phyloP scores from a whole-genome alignment of 768 basidiomycete genomes.

The Lactifluus piperatus region DNA sequence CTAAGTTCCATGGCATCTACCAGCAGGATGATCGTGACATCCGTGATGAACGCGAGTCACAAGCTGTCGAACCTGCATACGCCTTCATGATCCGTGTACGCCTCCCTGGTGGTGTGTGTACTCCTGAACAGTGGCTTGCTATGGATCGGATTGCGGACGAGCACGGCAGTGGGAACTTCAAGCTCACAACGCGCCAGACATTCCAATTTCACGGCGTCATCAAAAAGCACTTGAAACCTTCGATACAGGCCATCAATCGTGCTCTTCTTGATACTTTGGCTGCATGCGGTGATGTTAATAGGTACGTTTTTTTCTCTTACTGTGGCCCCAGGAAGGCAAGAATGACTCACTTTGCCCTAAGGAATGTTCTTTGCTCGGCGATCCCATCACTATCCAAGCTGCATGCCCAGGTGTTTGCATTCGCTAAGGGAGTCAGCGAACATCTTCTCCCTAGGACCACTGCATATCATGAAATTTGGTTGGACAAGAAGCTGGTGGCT shows the following conservation, averaged over 20 bases:
- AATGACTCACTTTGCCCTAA: slow-evolving; percentile 27
- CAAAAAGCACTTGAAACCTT: slow-evolving; percentile 91
- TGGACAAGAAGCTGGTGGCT: slow-evolving; percentile 93
- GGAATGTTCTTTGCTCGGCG: slow-evolving; percentile 86
- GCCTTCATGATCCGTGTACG: slow-evolving; percentile 98
- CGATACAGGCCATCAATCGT: slow-evolving; percentile 94
- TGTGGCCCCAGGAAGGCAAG: neutral
- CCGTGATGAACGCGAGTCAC: slow-evolving; percentile 87
- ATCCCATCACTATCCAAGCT: slow-evolving; percentile 82
- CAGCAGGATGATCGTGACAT: slow-evolving; percentile 99
- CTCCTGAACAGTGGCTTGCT: slow-evolving; percentile 84
- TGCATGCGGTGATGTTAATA: slow-evolving; percentile 96
- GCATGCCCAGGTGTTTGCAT: slow-evolving; percentile 75
- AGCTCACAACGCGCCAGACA: slow-evolving; percentile 94
- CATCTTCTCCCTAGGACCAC: slow-evolving; percentile 83
- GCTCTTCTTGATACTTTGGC: slow-evolving; percentile 90
- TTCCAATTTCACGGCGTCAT: slow-evolving; percentile 99
- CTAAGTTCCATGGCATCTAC: slow-evolving; percentile 98
- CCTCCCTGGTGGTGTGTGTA: slow-evolving; percentile 93
- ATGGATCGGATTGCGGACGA: slow-evolving; percentile 97
- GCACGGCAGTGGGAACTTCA: slow-evolving; percentile 89
- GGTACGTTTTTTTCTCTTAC: slow-evolving; percentile 36
- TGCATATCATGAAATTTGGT: slow-evolving; percentile 98
- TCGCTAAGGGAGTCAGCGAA: slow-evolving; percentile 75
- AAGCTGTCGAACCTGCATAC: slow-evolving; percentile 92